phyloP scores from a whole-genome alignment of 176 grass and related monocot species.

The Raddia guianensis region DNA sequence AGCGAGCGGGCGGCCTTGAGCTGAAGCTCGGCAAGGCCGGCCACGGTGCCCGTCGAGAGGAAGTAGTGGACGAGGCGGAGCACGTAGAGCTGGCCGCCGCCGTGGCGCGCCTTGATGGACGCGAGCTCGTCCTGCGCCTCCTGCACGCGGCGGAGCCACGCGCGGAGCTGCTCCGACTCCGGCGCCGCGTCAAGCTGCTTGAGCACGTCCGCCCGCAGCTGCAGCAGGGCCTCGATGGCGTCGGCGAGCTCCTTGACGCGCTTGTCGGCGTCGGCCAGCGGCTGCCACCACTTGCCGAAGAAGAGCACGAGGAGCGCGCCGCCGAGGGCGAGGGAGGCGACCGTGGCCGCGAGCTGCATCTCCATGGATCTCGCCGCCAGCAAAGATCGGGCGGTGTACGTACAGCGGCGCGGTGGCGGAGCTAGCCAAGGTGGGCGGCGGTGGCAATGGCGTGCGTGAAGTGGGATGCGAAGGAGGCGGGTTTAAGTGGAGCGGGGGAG shows the following conservation, averaged over 20 bases:
- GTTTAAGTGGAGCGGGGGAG: slow-evolving; percentile 43
- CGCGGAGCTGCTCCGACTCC: slow-evolving; percentile 42
- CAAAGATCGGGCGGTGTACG: neutral
- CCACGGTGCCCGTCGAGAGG: slow-evolving; percentile 43
- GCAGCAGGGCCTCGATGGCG: slow-evolving; percentile 44
- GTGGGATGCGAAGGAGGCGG: neutral
- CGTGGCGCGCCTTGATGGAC: slow-evolving; percentile 51
- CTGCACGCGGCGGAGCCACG: slow-evolving; percentile 54
- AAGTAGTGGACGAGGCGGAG: slow-evolving; percentile 54
- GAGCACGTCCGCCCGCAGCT: slow-evolving; percentile 42
- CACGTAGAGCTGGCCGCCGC: slow-evolving; percentile 49
- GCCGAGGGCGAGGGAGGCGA: slow-evolving; percentile 53
- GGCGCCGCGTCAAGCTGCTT: slow-evolving; percentile 18
- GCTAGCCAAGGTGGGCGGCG: neutral
- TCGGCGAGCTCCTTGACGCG: slow-evolving; percentile 52
- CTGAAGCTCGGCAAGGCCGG: slow-evolving; percentile 41
- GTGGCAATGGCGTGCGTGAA: slow-evolving; percentile 24
- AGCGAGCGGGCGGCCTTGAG: slow-evolving; percentile 48
- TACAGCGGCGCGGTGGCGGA: slow-evolving; percentile 1
- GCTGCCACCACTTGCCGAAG: slow-evolving; percentile 69
- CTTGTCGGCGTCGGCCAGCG: slow-evolving; percentile 48
- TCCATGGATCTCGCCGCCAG: slow-evolving; percentile 33
- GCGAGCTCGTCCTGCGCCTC: slow-evolving; percentile 53
- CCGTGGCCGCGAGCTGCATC: slow-evolving; percentile 48
- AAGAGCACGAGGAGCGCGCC: slow-evolving; percentile 49